Base-by-base conservation (phyloP, 73 alveolate genomes). In the Paraurostyla sp. region DNA sequence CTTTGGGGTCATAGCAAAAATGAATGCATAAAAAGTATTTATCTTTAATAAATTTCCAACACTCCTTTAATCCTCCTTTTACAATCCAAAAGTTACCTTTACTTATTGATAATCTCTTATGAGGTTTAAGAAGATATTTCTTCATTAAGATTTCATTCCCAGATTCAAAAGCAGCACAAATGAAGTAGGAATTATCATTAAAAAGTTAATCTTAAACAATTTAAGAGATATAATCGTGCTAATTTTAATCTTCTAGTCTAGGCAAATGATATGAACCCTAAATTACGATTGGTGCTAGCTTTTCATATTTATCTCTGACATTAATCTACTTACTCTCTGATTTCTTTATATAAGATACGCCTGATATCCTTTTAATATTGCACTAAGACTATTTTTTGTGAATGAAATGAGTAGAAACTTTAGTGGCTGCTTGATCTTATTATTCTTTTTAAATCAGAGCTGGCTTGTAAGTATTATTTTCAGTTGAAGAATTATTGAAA, bases 11-110 rank as follows among this genome's bases (percentile, higher is more conserved):
- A 42, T 68, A 65, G n/a, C 35, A 33, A n/a, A 85, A 71, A 52
- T 85, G 92, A 25, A 85, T 16, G 50, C 83, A 71, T 3, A 85
- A 35, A 69, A 85, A 85, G 69, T 69, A 69, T 36, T 69, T 85
- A 62, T 85, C 92, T 48, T 65, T 85, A 69, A 85, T 69, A 49
- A 85, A 85, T 20, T 43, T 25, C 92, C 92, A 85, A 40, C 80
- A 45, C n/a, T 65, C 87, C 7, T 71, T 38, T 0, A 85, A 81
- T 13, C 83, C 83, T 16, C 83, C 75, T 65, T 81, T 81, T 9
- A 85, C 60, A 7, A 85, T 48, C 86, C 86, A 85, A n/a, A 25
- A 32, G 1, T 69, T 4, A 6, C 92, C 92, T 43, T 85, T 85
- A n/a, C 58, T 0, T n/a, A 85, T 85, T 25, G 42, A 25, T 42